Conservation (phyloP, 805 yeast genomes). For the Wickerhamiella parazyma region DNA sequence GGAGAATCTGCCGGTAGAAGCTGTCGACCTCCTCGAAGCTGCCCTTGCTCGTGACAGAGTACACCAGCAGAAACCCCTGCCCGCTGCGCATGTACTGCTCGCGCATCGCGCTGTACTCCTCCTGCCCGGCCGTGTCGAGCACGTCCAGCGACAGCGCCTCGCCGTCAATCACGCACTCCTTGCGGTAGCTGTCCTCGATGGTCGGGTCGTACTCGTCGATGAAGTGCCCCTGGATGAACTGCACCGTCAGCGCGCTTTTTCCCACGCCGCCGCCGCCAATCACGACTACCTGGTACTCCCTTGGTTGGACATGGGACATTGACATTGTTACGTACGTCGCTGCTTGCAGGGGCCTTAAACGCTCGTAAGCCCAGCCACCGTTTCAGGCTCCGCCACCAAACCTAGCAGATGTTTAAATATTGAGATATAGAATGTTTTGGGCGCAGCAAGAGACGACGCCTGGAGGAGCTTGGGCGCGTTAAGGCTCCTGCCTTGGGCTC, state of each 20-base stretch:
- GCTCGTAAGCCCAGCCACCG: not conserved
- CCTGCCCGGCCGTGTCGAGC: conserved; percentile 97
- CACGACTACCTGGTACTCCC: conserved; percentile 85
- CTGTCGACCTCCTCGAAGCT: conserved; percentile 74
- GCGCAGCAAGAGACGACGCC: too few relatives aligned
- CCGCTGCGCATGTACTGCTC: conserved; percentile 96
- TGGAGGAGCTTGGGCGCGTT: too few relatives aligned
- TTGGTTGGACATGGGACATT: conserved; percentile 10
- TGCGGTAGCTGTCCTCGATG: conserved; percentile 63
- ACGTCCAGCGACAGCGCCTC: conserved; percentile 72
- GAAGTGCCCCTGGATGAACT: conserved; percentile 85
- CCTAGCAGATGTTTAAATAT: not conserved
- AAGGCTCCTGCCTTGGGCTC: too few relatives aligned
- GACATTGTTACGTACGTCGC: conserved; percentile 6
- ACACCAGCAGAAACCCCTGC: conserved; percentile 82
- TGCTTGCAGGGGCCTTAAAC: not conserved
- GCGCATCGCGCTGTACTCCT: conserved; percentile 85
- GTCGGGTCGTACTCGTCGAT: conserved; percentile 98
- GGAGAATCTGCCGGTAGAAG: conserved; percentile 63
- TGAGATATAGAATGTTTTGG: too few relatives aligned
- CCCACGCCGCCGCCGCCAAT: conserved; percentile 99
- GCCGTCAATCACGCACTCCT: conserved; percentile 72
- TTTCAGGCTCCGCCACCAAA: not conserved
- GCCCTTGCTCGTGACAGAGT: conserved; percentile 66
- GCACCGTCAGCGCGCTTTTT: conserved; percentile 90